Percentiles rank a stretch among this genome's conserved stretches.
Evolutionary conservation across 2,329 filamentous ascomycete genomes (phyloP).

Genomic region (Trichoderma breve): DNA sequence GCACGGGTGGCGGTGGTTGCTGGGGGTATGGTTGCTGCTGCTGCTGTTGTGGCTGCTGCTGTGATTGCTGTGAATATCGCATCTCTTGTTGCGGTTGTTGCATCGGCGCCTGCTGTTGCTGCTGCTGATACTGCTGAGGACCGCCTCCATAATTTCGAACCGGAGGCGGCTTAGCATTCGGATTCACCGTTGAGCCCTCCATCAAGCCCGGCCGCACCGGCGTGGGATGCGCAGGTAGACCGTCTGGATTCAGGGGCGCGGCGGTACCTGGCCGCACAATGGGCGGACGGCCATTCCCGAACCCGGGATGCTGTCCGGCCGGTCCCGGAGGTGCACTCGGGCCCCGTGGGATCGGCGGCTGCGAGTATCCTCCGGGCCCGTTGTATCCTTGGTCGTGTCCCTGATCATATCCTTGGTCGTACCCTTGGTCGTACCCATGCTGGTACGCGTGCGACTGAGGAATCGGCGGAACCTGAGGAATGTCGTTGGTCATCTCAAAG

Average conservation of each 20-base stretch:
- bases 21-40: constrained; percentile 23
- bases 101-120: constrained; percentile 30
- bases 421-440: background rate
- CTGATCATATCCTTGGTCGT: background rate
- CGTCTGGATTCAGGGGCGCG: constrained; percentile 40
- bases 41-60: constrained; percentile 27
- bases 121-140: constrained; percentile 35
- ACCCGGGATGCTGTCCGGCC: constrained; percentile 20
- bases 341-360: constrained; percentile 29
- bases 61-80: background rate
- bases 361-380: constrained; percentile 27
- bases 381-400: constrained; percentile 24
- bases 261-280: constrained; percentile 27
- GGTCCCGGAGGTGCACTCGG: constrained; percentile 35
- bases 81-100: constrained; percentile 31
- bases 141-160: constrained; percentile 55
- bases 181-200: constrained; percentile 55
- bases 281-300: background rate
- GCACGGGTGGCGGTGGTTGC: constrained; percentile 28
- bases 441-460: constrained; percentile 31
- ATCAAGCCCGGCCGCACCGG: constrained; percentile 64
- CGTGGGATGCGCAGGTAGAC: constrained; percentile 58
- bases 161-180: constrained; percentile 57
- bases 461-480: constrained; percentile 54
- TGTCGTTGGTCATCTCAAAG: constrained; percentile 70